Conservation (phyloP, 441 rosid genomes). For the Populus hybrid region DNA sequence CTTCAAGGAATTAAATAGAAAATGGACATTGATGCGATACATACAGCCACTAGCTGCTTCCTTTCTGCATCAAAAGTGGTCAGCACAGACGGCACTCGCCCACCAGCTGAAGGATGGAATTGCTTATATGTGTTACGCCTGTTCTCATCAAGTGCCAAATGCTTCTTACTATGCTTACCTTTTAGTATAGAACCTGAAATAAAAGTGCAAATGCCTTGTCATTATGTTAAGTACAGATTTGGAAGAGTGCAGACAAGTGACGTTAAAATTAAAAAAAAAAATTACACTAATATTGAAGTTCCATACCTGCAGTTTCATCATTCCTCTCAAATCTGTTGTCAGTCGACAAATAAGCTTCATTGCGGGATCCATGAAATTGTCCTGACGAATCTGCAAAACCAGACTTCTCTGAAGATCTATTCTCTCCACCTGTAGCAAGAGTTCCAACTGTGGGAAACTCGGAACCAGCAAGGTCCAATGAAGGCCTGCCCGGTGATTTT, state of each 20-base stretch:
- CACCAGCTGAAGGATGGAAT: constrained; percentile 43
- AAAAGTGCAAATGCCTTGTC: constrained; percentile 19
- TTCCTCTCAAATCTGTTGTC: constrained; percentile 44
- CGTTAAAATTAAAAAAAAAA: background rate
- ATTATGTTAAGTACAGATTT: background rate
- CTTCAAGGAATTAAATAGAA: background rate
- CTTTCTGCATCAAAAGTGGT: constrained; percentile 82
- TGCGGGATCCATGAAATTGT: constrained; percentile 30
- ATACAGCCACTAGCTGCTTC: constrained; percentile 88
- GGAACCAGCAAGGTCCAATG: constrained; percentile 43
- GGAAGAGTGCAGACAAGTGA: constrained; percentile 3
- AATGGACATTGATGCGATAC: constrained; percentile 22
- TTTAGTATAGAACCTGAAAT: constrained; percentile 39
- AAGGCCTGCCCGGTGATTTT: constrained; percentile 39
- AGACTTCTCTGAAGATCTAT: constrained; percentile 26
- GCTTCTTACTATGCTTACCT: constrained; percentile 63
- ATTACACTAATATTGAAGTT: background rate
- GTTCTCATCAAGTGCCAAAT: constrained; percentile 60
- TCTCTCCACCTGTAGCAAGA: constrained; percentile 44
- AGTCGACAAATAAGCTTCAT: constrained; percentile 25
- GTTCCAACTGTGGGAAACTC: constrained; percentile 48
- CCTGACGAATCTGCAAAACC: constrained; percentile 33
- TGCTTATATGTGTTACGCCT: constrained; percentile 63
- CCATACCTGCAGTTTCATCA: constrained; percentile 44
- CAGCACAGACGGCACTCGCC: constrained; percentile 64